These are phyloP conservation scores for Saposhnikovia divaricata DNA, from an alignment of 129 eudicot species.

Conservation along the genomic window DNA sequence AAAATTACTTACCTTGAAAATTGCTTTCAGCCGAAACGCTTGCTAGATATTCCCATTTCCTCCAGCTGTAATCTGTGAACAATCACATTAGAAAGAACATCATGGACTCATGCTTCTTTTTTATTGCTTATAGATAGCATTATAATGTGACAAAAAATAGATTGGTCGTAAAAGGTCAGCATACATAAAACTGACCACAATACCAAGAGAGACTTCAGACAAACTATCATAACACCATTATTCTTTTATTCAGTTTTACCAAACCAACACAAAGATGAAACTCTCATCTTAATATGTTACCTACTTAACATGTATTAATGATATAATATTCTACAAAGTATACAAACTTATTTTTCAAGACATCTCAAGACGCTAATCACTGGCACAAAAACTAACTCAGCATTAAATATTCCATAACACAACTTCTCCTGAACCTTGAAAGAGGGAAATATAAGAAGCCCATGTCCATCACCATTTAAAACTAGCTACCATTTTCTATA, in stretches of 20 bases:
- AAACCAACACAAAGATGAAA: background rate
- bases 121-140: background rate
- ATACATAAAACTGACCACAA: background rate
- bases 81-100: no score
- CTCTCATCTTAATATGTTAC: background rate
- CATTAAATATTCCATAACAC: background rate
- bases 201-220: background rate
- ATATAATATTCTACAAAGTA: background rate
- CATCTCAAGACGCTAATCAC: background rate
- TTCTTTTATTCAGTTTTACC: background rate
- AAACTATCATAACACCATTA: background rate
- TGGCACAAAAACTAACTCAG: background rate
- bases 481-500: background rate
- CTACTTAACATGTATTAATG: background rate
- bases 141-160: background rate
- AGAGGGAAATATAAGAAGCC: background rate
- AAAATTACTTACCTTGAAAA: no score
- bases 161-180: background rate
- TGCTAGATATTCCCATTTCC: no score
- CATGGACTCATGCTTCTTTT: background rate
- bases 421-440: background rate
- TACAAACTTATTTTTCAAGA: background rate
- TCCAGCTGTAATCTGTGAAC: no score
- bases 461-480: background rate
- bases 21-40: no score